Evolutionary conservation across 148 eudicot species (phyloP), one percentile per base, ranked within the genome.

Genomic region (Vaccinium corymbosum): DNA sequence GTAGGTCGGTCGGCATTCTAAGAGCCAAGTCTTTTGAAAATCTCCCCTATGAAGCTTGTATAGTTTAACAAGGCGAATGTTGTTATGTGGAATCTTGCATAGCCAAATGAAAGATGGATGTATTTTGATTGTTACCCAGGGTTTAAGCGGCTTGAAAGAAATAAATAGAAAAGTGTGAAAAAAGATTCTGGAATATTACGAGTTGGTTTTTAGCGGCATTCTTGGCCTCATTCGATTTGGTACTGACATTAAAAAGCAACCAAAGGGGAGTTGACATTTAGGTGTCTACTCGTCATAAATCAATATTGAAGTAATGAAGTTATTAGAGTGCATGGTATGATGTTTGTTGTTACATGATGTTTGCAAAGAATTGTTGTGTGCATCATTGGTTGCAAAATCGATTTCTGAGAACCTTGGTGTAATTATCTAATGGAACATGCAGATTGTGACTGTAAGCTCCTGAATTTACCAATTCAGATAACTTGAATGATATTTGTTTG

Each of bases 301-400:
- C 16, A 6, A 25, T 32, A 66, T 76, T 52, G 56, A 52, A 2
- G 38, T 35, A 35, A 35, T 35, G 38, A 2, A 76, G 80, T 49
- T 50, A n/a, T 50, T 76, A 20, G 53, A 76, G 80, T n/a, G 80
- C 80, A 77, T 22, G 80, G 80, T 77, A 75, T 35, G 78, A 42
- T 74, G 75, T 71, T 71, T 71, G 20, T 29, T 2, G 20, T 17
- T 13, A 22, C 74, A 75, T 35, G 78, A 42, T 74, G 75, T 71
- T 71, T 71, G 20, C 46, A 5, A 71, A 71, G 20, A 32, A 71
- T 71, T 14, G 17, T 71, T 4, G 38, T 32, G 15, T 32, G 0
- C 75, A 32, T 35, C 19, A 29, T 32, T 29, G 20, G 9, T 71
- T 68, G 73, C 38, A 4, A 71, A 32, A 12, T 32, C 8, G 8